phyloP scores from a whole-genome alignment of 257 asterid species.

The Osmanthus fragrans region DNA sequence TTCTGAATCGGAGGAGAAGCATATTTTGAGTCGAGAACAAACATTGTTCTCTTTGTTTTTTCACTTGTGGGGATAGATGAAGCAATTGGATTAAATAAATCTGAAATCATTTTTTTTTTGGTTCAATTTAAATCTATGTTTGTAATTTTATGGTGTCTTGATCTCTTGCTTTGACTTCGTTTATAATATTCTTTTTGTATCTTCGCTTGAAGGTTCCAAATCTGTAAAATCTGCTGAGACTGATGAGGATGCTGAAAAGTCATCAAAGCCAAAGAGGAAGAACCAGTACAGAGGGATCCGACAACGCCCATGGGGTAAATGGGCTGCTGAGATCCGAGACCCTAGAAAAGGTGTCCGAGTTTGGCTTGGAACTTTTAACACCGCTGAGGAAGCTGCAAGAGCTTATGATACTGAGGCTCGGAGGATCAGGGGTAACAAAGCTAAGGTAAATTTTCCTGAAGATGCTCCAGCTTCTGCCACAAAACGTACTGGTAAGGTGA shows the following conservation, averaged over 20 bases:
- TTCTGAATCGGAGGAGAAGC: neutral
- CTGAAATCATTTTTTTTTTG: neutral
- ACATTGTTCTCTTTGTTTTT: neutral
- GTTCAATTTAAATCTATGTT: neutral
- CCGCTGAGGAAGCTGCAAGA: constrained; percentile 99
- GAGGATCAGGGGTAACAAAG: constrained; percentile 91
- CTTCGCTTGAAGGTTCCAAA: constrained; percentile 40
- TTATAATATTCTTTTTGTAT: neutral
- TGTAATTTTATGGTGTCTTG: neutral
- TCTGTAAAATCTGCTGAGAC: constrained; percentile 42
- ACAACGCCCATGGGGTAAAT: constrained; percentile 99
- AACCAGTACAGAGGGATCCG: constrained; percentile 94
- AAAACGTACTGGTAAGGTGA: constrained; percentile 37
- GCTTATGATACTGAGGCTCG: constrained; percentile 94
- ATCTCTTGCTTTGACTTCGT: neutral
- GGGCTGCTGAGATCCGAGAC: constrained; percentile 99
- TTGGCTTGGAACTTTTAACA: constrained; percentile 96
- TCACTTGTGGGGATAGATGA: neutral
- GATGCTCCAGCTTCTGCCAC: constrained; percentile 47
- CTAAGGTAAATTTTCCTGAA: constrained; percentile 90
- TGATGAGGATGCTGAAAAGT: constrained; percentile 58
- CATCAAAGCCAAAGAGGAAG: constrained; percentile 87
- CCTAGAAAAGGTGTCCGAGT: constrained; percentile 96
- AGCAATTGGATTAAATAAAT: neutral
- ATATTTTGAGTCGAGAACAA: neutral